Base-by-base conservation (phyloP, 495 filamentous ascomycete genomes). In the Hypoxylon fragiforme region DNA sequence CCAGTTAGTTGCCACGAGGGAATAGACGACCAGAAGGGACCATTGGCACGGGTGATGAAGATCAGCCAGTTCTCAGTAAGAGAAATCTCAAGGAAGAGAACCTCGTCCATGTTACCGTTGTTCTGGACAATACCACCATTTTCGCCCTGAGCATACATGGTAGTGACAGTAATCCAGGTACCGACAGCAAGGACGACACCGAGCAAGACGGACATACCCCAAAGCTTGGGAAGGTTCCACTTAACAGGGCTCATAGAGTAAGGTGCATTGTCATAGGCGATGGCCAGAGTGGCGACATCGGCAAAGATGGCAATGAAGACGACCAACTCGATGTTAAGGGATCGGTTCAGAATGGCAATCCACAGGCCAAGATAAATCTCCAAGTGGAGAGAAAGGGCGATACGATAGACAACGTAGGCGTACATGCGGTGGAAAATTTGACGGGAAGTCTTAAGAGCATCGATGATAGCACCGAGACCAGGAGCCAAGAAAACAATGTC, bases 361-460 rank as follows among this genome's bases (percentile, higher is more conserved):
- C 90, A 94, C 38, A 94, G 80, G 65, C 90, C 91, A 38, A 95
- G 81, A 76, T 89, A 95, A 65, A 92, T 84, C 72, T 91, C 87
- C 68, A 96, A 78, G 65, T 96, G 91, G 43, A 96, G 81, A 2
- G 91, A 95, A 65, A 96, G 75, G 13, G 91, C 91, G 64, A 96
- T 96, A 79, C 91, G 90, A 78, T 96, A 96, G 59, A 94, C 86
- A 63, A 96, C 89, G 76, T 96, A 96, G 31, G 91, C 86, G 76
- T 96, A 92, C 91, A 96, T 95, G 57, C 91, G 90, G 71, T 95
- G 90, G 81, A 96, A 96, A 66, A 96, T 96, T 68, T 94, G 91
- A 64, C 91, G 89, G 18, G 91, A 94, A 58, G 86, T 92, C 78
- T 95, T 96, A 70, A 95, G 82, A 56, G 91, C 89, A 66, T 94